Percentiles rank a stretch among this genome's conserved stretches.
Conservation (phyloP, 2,329 filamentous ascomycete species). For the Nothophoma quercina region DNA sequence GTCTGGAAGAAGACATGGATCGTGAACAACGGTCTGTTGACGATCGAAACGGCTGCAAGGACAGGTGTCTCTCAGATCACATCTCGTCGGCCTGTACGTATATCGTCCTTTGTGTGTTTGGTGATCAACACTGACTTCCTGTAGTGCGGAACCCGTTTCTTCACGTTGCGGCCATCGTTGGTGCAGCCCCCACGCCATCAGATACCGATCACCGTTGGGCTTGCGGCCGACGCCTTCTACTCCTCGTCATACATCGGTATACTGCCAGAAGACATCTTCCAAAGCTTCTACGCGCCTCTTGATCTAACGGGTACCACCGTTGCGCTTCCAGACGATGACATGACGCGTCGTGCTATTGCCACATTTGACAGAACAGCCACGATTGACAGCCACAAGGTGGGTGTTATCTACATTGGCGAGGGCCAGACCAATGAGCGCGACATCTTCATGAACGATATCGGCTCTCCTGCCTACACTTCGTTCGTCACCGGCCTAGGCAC, state of each 20-base stretch:
- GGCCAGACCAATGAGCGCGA: constrained; percentile 83
- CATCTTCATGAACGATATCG: constrained; percentile 85
- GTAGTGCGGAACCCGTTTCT: constrained; percentile 53
- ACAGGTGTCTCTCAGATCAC: constrained; percentile 75
- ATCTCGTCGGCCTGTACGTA: constrained; percentile 74
- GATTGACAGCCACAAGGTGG: constrained; percentile 94
- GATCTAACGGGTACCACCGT: constrained; percentile 67
- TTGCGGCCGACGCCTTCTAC: constrained; percentile 52
- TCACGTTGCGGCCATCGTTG: constrained; percentile 48
- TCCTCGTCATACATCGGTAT: constrained; percentile 65
- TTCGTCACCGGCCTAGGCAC: constrained; percentile 86
- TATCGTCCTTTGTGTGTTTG: constrained; percentile 52
- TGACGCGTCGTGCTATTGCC: constrained; percentile 75
- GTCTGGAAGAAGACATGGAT: constrained; percentile 74
- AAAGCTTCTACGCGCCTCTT: constrained; percentile 70
- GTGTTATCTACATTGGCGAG: constrained; percentile 90
- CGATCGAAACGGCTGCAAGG: constrained; percentile 72
- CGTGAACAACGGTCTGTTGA: constrained; percentile 76
- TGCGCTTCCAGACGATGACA: constrained; percentile 75
- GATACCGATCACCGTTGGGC: constrained; percentile 49
- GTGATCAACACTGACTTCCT: constrained; percentile 20
- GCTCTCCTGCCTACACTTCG: constrained; percentile 85
- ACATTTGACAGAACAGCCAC: constrained; percentile 87
- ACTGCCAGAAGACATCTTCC: constrained; percentile 75
- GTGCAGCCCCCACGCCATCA: constrained; percentile 51